Conservation (phyloP, 2,329 filamentous ascomycete genomes). For the Neobulgaria alba region DNA sequence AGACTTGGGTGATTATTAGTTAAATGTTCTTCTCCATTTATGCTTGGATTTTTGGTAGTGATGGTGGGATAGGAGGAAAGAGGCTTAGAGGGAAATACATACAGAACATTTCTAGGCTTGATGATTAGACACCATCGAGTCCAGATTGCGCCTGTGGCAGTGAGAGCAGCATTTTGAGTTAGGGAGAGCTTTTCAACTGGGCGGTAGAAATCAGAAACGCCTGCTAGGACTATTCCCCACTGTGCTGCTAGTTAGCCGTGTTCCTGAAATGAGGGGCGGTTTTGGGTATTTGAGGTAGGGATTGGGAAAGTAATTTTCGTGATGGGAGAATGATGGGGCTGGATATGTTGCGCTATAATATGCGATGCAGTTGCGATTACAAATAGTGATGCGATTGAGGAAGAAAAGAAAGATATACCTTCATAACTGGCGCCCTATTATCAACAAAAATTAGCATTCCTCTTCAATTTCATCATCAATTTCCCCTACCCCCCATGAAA, state of each 20-base stretch:
- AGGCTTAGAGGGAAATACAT: constrained; percentile 28
- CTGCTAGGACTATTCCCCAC: constrained; percentile 90
- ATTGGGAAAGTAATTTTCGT: too few species aligned
- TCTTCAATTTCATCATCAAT: constrained; percentile 1
- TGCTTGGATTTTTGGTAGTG: neutral
- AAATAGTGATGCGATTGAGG: constrained; percentile 4
- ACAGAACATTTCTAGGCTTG: constrained; percentile 86
- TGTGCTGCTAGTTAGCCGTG: too few species aligned
- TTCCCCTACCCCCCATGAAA: too few species aligned
- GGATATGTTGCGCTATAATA: neutral
- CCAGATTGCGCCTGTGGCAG: constrained; percentile 91
- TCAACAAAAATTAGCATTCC: constrained; percentile 9
- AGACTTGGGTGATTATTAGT: too few species aligned
- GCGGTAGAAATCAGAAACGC: constrained; percentile 82
- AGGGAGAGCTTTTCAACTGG: constrained; percentile 89
- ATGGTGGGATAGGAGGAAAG: too few species aligned
- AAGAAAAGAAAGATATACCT: constrained; percentile 36
- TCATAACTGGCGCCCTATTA: constrained; percentile 89
- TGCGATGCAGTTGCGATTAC: too few species aligned
- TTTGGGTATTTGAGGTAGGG: too few species aligned
- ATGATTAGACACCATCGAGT: constrained; percentile 98
- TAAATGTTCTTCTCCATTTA: neutral
- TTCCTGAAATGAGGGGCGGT: too few species aligned
- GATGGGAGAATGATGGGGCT: too few species aligned
- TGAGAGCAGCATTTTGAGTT: constrained; percentile 85